A percentile compares a stretch with the other conserved stretches of the same genome.
These are phyloP conservation scores for Artemisia annua DNA, from an alignment of 129 eudicot species.

Conservation along the genomic window DNA sequence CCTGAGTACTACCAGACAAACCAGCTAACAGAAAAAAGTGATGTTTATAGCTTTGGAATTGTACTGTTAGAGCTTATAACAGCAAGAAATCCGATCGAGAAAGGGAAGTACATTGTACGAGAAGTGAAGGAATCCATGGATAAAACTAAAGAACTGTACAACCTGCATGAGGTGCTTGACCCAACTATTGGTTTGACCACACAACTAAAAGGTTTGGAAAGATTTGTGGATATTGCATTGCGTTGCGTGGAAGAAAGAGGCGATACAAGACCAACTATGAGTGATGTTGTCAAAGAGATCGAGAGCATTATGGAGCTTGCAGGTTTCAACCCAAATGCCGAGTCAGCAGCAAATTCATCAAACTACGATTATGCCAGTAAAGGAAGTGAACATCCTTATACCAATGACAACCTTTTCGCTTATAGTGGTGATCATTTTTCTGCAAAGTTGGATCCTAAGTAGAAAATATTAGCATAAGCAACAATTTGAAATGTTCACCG, in stretches of 20 bases:
- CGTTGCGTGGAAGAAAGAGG: slow-evolving; percentile 66
- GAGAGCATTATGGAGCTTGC: slow-evolving; percentile 51
- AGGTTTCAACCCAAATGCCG: slow-evolving; percentile 61
- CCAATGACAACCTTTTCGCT: slow-evolving; percentile 42
- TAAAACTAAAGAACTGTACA: slow-evolving; percentile 46
- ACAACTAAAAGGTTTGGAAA: slow-evolving; percentile 51
- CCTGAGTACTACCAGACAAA: slow-evolving; percentile 70
- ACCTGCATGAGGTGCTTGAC: slow-evolving; percentile 56
- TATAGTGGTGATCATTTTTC: slow-evolving; percentile 42
- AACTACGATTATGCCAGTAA: slow-evolving; percentile 26
- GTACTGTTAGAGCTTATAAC: slow-evolving; percentile 66
- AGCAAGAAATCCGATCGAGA: slow-evolving; percentile 66
- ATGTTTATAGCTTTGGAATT: slow-evolving; percentile 76
- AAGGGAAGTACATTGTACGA: slow-evolving; percentile 69
- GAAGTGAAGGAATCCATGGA: slow-evolving; percentile 72
- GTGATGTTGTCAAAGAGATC: slow-evolving; percentile 73
- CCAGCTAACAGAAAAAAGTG: slow-evolving; percentile 64
- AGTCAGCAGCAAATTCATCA: slow-evolving; percentile 47
- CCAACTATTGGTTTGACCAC: slow-evolving; percentile 46
- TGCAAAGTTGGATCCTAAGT: slow-evolving; percentile 41
- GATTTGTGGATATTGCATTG: slow-evolving; percentile 66
- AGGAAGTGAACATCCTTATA: slow-evolving; percentile 52
- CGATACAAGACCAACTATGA: slow-evolving; percentile 67
- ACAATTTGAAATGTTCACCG: not conserved
- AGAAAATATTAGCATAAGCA: slow-evolving; percentile 11